These are phyloP conservation scores for Sequoia sempervirens DNA, from an alignment of 75 land plant species.

Conservation along the genomic window DNA sequence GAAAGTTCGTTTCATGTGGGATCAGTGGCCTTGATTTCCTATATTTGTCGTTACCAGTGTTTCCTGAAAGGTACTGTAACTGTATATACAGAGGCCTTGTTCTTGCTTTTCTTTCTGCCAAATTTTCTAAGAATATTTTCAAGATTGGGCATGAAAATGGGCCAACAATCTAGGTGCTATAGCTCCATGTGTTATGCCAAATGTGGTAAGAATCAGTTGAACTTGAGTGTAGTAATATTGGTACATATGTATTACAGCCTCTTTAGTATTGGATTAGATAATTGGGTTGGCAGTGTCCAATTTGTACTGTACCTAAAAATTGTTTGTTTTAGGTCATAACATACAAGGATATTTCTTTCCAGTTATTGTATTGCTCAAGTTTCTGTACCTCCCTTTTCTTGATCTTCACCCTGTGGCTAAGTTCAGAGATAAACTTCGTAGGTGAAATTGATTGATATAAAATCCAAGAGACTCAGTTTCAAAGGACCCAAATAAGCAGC, in stretches of 20 bases:
- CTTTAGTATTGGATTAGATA: no score
- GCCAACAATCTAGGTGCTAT: neutral
- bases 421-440: no score
- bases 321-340: no score
- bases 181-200: neutral
- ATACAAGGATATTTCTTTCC: no score
- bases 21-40: neutral
- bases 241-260: neutral
- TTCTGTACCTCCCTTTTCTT: no score
- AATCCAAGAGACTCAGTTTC: no score
- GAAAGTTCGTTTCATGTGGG: neutral
- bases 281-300: no score
- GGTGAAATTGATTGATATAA: no score
- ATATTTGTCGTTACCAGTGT: neutral
- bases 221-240: neutral
- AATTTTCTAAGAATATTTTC: neutral
- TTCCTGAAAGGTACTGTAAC: neutral
- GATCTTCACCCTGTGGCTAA: no score
- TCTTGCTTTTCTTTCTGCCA: neutral
- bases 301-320: no score
- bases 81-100: neutral
- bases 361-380: no score
- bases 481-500: no score
- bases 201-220: neutral
- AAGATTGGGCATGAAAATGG: neutral